Base-by-base conservation (phyloP, 331 rosid genomes). In the Malus hybrid region DNA sequence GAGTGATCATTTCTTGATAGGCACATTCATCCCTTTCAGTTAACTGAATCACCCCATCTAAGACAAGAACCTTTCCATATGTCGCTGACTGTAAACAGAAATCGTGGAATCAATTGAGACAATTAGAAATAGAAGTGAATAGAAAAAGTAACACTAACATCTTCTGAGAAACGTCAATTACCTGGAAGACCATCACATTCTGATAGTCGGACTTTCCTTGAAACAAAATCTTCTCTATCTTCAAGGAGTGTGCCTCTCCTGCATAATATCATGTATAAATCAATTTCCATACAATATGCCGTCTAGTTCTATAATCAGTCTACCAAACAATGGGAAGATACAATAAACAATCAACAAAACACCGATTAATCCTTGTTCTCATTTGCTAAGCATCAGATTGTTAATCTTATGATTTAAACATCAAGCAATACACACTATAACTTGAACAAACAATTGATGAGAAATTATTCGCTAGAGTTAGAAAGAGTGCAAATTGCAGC, bases 201-300 rank as follows among this genome's bases (percentile, higher is more conserved):
- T 95, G 99, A 80, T 85, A 95, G 1, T 95, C 97, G 69, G 99
- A 95, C 80, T 95, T 92, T 34, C 91, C 99, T 78, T 92, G 89
- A 78, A 90, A 95, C 70, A 95, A 73, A 80, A 92, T 75, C 83
- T 92, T 89, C 83, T 95, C 97, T 72, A 95, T 88, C 85, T 95
- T 95, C 90, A 95, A 90, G 70, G 99, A 95, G 81, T 95, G 99
- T 4, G 99, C 99, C 87, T 95, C 99, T 59, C 99, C 99, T 95
- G 85, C 77, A 82, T 65, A 14, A 59, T 6, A 59, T 36, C 20
- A 59, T 10, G 46, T 39, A 19, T 36, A 57, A 14, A 72, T 59
- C 42, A 72, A 36, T 8, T 59, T 36, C 57, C 67, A 59, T 12
- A 60, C 10, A 19, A 20, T 9, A 72, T 4, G 39, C 55, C 14